Conservation (phyloP, 2,329 filamentous ascomycete genomes). For the Huntiella savannae region DNA sequence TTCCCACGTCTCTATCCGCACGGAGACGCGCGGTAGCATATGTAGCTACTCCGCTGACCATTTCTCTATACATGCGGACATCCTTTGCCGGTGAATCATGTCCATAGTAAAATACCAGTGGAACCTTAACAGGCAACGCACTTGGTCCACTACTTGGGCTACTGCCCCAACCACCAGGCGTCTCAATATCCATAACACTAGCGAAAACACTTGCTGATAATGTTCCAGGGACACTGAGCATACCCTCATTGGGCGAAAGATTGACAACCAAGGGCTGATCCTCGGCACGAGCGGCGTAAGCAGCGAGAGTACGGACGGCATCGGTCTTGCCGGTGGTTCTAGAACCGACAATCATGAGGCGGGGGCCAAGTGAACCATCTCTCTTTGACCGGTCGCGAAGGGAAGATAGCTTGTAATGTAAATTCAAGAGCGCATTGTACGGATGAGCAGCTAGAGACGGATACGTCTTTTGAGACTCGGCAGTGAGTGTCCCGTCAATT, state of each 20-base stretch:
- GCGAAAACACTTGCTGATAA: slow-evolving; percentile 75
- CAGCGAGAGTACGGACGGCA: slow-evolving; percentile 55
- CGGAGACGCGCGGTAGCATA: slow-evolving; percentile 59
- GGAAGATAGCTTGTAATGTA: slow-evolving; percentile 70
- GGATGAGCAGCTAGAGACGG: slow-evolving; percentile 58
- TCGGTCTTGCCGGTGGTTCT: slow-evolving; percentile 69
- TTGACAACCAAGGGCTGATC: slow-evolving; percentile 69
- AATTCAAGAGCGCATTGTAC: slow-evolving; percentile 61
- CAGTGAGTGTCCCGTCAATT: slow-evolving; percentile 41
- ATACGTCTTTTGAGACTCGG: slow-evolving; percentile 40
- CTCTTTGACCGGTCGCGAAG: slow-evolving; percentile 43
- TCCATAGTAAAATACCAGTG: slow-evolving; percentile 79
- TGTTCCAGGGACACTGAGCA: slow-evolving; percentile 61
- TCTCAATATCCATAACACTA: slow-evolving; percentile 63
- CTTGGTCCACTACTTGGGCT: slow-evolving; percentile 83
- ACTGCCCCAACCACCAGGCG: slow-evolving; percentile 70
- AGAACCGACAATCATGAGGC: slow-evolving; percentile 69
- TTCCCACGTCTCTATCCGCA: slow-evolving; percentile 52
- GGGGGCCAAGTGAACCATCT: slow-evolving; percentile 39
- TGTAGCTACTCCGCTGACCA: slow-evolving; percentile 59
- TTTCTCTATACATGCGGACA: slow-evolving; percentile 48
- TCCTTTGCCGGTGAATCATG: slow-evolving; percentile 54
- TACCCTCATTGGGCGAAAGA: slow-evolving; percentile 61
- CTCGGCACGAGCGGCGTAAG: slow-evolving; percentile 57
- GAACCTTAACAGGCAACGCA: slow-evolving; percentile 74